Percentiles rank a stretch among this genome's conserved stretches.
Conservation (phyloP, 2,329 filamentous ascomycete genomes). For the Hypoxylon sp. region DNA sequence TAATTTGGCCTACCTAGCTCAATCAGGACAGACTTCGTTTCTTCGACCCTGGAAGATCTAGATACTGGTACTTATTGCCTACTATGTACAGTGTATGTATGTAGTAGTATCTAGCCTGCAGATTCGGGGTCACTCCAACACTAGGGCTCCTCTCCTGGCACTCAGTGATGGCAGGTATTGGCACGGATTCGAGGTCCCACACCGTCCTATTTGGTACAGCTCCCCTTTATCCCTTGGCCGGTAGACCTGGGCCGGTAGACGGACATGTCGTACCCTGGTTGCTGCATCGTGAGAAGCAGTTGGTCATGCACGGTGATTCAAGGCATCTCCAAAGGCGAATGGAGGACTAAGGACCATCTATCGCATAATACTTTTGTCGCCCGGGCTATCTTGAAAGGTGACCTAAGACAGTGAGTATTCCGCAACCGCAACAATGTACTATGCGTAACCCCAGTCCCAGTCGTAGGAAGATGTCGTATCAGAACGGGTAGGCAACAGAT, state of each 20-base stretch:
- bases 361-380: constrained; percentile 26
- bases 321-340: constrained; percentile 19
- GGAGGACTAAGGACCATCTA: constrained; percentile 1
- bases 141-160: no score
- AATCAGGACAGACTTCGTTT: no score
- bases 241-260: constrained; percentile 1
- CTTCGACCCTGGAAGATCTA: constrained; percentile 2
- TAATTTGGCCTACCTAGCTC: no score
- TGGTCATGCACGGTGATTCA: constrained; percentile 13
- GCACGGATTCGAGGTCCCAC: not conserved
- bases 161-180: constrained; percentile 12
- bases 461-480: constrained; percentile 15
- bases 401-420: constrained; percentile 12
- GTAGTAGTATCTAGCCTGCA: constrained; percentile 24
- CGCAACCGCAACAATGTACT: constrained; percentile 7
- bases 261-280: not conserved
- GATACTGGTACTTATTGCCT: not conserved
- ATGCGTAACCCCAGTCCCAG: constrained; percentile 14
- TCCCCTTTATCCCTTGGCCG: not conserved
- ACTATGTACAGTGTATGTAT: no score
- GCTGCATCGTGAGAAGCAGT: constrained; percentile 1
- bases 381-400: constrained; percentile 12
- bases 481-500: not conserved
- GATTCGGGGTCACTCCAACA: constrained; percentile 22
- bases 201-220: not conserved